Evolutionary conservation across 805 yeast genomes (phyloP).

Genomic region (Candida koratica): DNA sequence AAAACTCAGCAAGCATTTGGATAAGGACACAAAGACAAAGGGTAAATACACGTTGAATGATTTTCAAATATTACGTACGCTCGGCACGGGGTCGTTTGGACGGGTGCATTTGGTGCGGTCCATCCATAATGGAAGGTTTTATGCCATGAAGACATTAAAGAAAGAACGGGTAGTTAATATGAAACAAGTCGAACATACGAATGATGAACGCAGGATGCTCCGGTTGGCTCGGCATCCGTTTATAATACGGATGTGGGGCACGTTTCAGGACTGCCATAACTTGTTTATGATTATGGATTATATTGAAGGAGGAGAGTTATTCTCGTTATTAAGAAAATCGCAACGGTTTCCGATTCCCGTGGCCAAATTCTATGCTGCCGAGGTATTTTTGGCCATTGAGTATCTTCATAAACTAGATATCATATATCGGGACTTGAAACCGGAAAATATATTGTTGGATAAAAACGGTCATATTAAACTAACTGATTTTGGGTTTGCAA

Average conservation of each 20-base stretch:
- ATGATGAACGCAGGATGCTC: constrained; percentile 58
- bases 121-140: constrained; percentile 55
- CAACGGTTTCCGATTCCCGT: constrained; percentile 61
- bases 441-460: constrained; percentile 56
- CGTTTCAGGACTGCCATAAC: constrained; percentile 54
- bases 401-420: constrained; percentile 57
- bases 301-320: constrained; percentile 61
- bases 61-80: constrained; percentile 52
- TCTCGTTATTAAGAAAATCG: constrained; percentile 52
- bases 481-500: constrained; percentile 62
- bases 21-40: constrained; percentile 42
- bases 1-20: constrained; percentile 15
- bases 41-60: constrained; percentile 56
- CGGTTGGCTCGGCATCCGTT: constrained; percentile 58
- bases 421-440: constrained; percentile 58
- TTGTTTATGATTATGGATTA: constrained; percentile 63
- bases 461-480: constrained; percentile 58
- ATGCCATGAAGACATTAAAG: constrained; percentile 57
- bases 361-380: constrained; percentile 62
- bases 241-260: constrained; percentile 64
- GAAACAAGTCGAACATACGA: constrained; percentile 63
- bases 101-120: constrained; percentile 56
- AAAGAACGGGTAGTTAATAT: constrained; percentile 55
- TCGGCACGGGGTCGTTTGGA: constrained; percentile 62
- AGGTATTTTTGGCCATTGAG: constrained; percentile 55